These are phyloP conservation scores for Pseudogymnoascus sp. DNA, from an alignment of 2,329 filamentous ascomycete species.

Conservation along the genomic window DNA sequence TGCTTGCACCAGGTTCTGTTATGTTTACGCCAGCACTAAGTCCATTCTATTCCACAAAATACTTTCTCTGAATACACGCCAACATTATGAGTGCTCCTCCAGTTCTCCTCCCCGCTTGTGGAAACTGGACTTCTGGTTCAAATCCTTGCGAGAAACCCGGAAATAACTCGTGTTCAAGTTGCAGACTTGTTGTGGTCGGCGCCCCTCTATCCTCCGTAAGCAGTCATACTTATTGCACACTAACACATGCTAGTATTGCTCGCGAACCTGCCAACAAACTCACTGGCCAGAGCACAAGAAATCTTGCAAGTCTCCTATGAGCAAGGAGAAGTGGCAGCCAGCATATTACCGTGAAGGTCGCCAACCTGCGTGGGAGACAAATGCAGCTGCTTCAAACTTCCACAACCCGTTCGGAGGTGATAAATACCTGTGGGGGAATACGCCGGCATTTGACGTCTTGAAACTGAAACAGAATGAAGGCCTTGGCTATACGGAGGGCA, in stretches of 20 bases:
- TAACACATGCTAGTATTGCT: slow-evolving; percentile 14
- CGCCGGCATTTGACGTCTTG: slow-evolving; percentile 16
- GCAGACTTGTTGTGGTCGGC: slow-evolving; percentile 11
- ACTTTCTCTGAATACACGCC: not conserved
- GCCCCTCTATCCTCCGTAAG: not conserved
- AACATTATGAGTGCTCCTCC: slow-evolving; percentile 9
- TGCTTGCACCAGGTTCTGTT: not conserved
- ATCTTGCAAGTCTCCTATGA: slow-evolving; percentile 14
- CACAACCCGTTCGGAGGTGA: slow-evolving; percentile 12
- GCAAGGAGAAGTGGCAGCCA: slow-evolving; percentile 14
- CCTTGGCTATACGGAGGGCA: slow-evolving; percentile 11
- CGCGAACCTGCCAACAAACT: slow-evolving; percentile 12
- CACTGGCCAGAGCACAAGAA: slow-evolving; percentile 18
- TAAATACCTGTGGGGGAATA: slow-evolving; percentile 19
- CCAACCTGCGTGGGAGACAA: slow-evolving; percentile 8
- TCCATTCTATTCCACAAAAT: not conserved
- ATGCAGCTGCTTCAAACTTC: not conserved
- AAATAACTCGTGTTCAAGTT: slow-evolving; percentile 4
- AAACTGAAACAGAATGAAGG: slow-evolving; percentile 16
- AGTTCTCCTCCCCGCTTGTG: slow-evolving; percentile 9
- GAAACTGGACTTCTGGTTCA: slow-evolving; percentile 10
- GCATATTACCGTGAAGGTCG: slow-evolving; percentile 14
- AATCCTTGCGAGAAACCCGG: slow-evolving; percentile 9
- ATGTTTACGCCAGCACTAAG: not conserved
- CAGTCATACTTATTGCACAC: not conserved